These are phyloP conservation scores for Aspergillus sp. DNA, from an alignment of 2,329 filamentous ascomycete species.

Conservation along the genomic window DNA sequence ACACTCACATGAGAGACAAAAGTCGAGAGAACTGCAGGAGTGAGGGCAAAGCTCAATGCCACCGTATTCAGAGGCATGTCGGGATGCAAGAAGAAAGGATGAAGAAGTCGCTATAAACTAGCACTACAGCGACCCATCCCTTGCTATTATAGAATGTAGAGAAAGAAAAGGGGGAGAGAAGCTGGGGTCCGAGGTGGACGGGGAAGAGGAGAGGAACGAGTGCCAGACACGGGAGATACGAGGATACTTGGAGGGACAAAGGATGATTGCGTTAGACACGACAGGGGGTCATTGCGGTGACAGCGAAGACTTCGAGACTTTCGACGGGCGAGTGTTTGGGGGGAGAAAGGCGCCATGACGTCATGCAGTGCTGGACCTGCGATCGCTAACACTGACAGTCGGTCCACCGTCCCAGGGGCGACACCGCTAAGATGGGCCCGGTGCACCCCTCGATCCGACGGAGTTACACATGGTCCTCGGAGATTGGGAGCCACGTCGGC, in stretches of 20 bases:
- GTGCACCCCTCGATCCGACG: too few relatives aligned
- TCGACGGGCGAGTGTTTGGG: not conserved
- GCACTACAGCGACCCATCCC: not conserved
- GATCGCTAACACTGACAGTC: too few relatives aligned
- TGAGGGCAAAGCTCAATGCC: slow-evolving; percentile 77
- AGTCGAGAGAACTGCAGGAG: slow-evolving; percentile 83
- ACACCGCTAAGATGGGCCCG: too few relatives aligned
- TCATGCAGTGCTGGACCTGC: not conserved
- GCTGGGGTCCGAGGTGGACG: not conserved
- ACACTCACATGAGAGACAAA: slow-evolving; percentile 76
- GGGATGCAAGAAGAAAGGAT: not conserved
- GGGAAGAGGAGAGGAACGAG: not conserved
- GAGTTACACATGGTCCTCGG: too few relatives aligned
- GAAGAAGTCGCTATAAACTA: not conserved
- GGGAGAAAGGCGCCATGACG: not conserved
- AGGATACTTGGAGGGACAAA: not conserved
- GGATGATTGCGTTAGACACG: not conserved
- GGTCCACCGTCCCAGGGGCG: too few relatives aligned
- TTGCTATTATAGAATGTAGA: not conserved
- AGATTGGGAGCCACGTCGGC: too few relatives aligned
- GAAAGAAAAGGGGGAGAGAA: not conserved
- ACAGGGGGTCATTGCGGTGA: not conserved
- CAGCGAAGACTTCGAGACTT: not conserved
- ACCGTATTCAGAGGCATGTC: slow-evolving; percentile 72
- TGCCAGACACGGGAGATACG: not conserved